A percentile compares a stretch with the other conserved stretches of the same genome.
Conservation (phyloP, 2,329 filamentous ascomycete species). For the Phyllosticta capitalensis region DNA sequence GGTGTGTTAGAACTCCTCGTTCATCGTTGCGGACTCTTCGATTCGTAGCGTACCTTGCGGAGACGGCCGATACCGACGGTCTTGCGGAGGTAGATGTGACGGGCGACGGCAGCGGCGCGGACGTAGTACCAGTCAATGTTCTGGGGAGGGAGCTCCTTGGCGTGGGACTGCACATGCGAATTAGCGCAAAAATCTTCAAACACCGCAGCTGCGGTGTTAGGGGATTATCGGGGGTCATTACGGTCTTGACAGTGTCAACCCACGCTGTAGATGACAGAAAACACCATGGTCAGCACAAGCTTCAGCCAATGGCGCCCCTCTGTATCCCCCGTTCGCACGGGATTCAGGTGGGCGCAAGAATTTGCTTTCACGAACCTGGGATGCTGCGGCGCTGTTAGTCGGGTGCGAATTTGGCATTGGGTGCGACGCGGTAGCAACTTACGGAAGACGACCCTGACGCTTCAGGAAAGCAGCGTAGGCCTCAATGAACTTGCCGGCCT, state of each 20-base stretch:
- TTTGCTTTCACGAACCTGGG: constrained; percentile 55
- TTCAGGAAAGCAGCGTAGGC: constrained; percentile 45
- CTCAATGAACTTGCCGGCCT: constrained; percentile 84
- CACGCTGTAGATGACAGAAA: constrained; percentile 59
- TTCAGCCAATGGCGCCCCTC: constrained; percentile 30
- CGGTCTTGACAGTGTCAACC: constrained; percentile 98
- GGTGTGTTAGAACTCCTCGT: not conserved
- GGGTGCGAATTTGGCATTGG: not conserved
- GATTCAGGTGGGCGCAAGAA: constrained; percentile 40
- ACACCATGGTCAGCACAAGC: constrained; percentile 31
- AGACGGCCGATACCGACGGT: constrained; percentile 97
- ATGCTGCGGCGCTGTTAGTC: constrained; percentile 37
- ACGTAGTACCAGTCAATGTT: constrained; percentile 91
- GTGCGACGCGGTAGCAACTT: not conserved
- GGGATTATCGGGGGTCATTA: not conserved
- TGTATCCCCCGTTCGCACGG: constrained; percentile 44
- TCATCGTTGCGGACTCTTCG: not conserved
- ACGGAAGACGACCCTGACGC: not conserved
- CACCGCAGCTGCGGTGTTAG: constrained; percentile 25
- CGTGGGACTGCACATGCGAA: constrained; percentile 37
- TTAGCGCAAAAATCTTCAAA: not conserved
- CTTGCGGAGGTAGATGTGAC: constrained; percentile 99
- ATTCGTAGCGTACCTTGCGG: constrained; percentile 52
- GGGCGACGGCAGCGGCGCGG: constrained; percentile 88
- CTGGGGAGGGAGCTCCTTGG: constrained; percentile 97